Percentiles rank a stretch among this genome's conserved stretches.
Evolutionary conservation across 2,329 filamentous ascomycete genomes (phyloP).

Genomic region (Passalora sequoiae): DNA sequence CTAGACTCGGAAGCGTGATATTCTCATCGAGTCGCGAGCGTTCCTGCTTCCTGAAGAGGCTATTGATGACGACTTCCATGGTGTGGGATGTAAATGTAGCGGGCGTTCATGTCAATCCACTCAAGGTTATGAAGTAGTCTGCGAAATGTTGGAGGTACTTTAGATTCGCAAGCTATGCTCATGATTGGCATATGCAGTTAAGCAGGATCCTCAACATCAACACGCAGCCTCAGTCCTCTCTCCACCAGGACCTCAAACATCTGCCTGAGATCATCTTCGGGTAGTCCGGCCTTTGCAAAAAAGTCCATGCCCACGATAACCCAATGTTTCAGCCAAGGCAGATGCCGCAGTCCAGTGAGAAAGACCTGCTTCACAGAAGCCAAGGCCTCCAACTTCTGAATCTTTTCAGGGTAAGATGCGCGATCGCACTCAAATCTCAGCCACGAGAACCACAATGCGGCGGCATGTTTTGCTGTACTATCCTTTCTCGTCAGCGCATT

Average conservation of each 20-base stretch:
- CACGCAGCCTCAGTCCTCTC: slow-evolving; percentile 53
- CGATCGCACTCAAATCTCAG: slow-evolving; percentile 24
- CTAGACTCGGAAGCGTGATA: no score
- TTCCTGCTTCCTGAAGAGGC: no score
- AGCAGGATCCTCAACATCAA: slow-evolving; percentile 9
- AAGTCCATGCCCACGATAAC: slow-evolving; percentile 53
- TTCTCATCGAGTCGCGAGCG: no score
- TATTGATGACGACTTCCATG: no score
- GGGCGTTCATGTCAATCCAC: no score
- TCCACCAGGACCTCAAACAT: slow-evolving; percentile 55
- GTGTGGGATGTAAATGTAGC: no score
- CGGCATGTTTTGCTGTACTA: slow-evolving; percentile 29
- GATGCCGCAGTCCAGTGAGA: slow-evolving; percentile 50
- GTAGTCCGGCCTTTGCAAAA: slow-evolving; percentile 34
- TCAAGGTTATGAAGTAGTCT: no score
- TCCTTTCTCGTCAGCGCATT: slow-evolving; percentile 33
- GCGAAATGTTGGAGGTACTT: no score
- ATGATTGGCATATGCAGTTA: no score
- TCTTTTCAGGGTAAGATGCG: background rate
- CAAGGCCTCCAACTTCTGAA: slow-evolving; percentile 31
- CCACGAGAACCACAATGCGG: slow-evolving; percentile 29
- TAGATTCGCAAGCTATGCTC: no score
- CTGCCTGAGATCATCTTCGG: slow-evolving; percentile 46
- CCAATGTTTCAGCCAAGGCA: slow-evolving; percentile 61
- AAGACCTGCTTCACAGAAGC: slow-evolving; percentile 48